These are phyloP conservation scores for Nidularia sp. DNA, from an alignment of 768 basidiomycete genomes.

Conservation along the genomic window DNA sequence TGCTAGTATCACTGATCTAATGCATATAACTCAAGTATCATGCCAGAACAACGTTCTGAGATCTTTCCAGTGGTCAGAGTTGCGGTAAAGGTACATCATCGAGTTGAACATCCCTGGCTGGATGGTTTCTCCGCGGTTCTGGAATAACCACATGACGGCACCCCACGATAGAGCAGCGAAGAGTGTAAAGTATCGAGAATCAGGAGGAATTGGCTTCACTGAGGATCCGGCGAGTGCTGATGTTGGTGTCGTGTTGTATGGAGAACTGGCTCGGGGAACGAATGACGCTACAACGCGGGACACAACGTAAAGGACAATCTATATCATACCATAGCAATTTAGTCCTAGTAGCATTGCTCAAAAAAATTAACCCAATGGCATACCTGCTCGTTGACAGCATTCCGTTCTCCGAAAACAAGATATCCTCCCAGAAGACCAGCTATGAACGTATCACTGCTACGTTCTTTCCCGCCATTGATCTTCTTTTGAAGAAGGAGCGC, in stretches of 20 bases:
- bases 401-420: slow-evolving; percentile 80
- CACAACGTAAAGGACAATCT: slow-evolving; percentile 97
- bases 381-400: slow-evolving; percentile 87
- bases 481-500: slow-evolving; percentile 80
- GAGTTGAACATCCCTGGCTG: slow-evolving; percentile 97
- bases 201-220: slow-evolving; percentile 75
- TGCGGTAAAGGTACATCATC: slow-evolving; percentile 93
- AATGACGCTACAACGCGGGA: slow-evolving; percentile 90
- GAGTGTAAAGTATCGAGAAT: slow-evolving; percentile 77
- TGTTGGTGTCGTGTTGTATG: slow-evolving; percentile 44
- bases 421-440: slow-evolving; percentile 93
- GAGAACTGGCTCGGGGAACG: slow-evolving; percentile 69
- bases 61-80: slow-evolving; percentile 84
- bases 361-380: slow-evolving; percentile 1
- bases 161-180: slow-evolving; percentile 94
- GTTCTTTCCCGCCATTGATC: slow-evolving; percentile 76
- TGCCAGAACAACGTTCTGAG: slow-evolving; percentile 89
- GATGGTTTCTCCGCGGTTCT: slow-evolving; percentile 81
- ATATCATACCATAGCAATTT: background rate
- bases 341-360: too few relatives aligned
- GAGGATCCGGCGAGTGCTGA: slow-evolving; percentile 34
- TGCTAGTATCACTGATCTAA: slow-evolving; percentile 8
- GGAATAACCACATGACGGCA: slow-evolving; percentile 94
- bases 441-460: slow-evolving; percentile 81
- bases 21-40: slow-evolving; percentile 53